phyloP scores from a whole-genome alignment of 805 yeast genomes.

The Priceomyces medius region DNA sequence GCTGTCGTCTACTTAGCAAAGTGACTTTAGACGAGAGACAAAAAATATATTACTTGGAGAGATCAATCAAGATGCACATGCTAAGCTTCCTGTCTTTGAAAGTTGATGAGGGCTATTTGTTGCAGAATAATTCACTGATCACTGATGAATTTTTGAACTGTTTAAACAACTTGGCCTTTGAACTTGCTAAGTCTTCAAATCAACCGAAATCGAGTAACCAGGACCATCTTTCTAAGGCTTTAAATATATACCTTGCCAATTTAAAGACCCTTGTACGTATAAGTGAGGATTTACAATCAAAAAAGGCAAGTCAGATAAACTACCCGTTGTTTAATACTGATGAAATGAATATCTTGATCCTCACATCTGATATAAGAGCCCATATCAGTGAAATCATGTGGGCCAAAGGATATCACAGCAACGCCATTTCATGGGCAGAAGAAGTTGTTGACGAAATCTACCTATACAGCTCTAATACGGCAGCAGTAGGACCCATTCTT shows the following conservation, averaged over 20 bases:
- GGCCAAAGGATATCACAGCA: slow-evolving; percentile 37
- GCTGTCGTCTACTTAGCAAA: slow-evolving; percentile 35
- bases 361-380: slow-evolving; percentile 32
- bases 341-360: slow-evolving; percentile 24
- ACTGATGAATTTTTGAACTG: slow-evolving; percentile 38
- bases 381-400: slow-evolving; percentile 43
- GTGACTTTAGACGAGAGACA: slow-evolving; percentile 19
- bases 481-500: slow-evolving; percentile 29
- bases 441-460: slow-evolving; percentile 39
- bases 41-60: slow-evolving; percentile 24
- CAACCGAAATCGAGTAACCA: slow-evolving; percentile 6
- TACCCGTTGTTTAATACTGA: slow-evolving; percentile 40
- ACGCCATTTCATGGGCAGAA: slow-evolving; percentile 43
- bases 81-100: slow-evolving; percentile 26
- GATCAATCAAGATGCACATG: slow-evolving; percentile 33
- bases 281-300: slow-evolving; percentile 15
- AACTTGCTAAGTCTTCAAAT: slow-evolving; percentile 20
- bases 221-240: slow-evolving; percentile 21
- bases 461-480: slow-evolving; percentile 24
- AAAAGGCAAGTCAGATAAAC: slow-evolving; percentile 22
- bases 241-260: slow-evolving; percentile 38
- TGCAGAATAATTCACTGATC: slow-evolving; percentile 25
- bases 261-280: slow-evolving; percentile 24
- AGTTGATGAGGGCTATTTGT: slow-evolving; percentile 23
- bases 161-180: slow-evolving; percentile 35